Conservation (phyloP, 2,329 filamentous ascomycete genomes). For the Lojkania enalia region DNA sequence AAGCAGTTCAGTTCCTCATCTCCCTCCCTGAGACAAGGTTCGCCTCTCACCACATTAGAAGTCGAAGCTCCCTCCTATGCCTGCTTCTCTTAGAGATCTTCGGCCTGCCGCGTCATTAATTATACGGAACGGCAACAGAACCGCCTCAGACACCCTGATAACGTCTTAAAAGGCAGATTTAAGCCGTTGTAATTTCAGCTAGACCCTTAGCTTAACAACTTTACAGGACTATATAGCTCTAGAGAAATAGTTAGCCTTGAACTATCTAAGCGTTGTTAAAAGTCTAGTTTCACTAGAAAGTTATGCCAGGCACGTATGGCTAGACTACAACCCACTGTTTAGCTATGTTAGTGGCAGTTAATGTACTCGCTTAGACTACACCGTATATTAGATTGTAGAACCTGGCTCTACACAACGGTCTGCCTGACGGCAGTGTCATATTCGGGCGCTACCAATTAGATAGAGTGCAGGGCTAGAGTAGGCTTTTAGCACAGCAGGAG, state of each 20-base stretch:
- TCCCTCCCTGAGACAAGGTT: too few species aligned
- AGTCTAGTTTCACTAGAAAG: constrained; percentile 7
- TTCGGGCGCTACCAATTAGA: constrained; percentile 5
- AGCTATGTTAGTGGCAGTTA: constrained; percentile 2
- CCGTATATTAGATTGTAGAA: constrained; percentile 6
- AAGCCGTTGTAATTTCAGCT: constrained; percentile 6
- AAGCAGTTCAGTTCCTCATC: too few species aligned
- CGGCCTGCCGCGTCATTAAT: background rate
- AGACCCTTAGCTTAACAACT: background rate
- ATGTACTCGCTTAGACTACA: constrained; percentile 10
- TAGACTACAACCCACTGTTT: constrained; percentile 6
- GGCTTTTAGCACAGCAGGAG: constrained; percentile 7
- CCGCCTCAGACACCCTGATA: background rate
- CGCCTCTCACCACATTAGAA: too few species aligned
- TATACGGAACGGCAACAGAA: background rate
- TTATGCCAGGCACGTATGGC: constrained; percentile 3
- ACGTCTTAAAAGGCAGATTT: too few species aligned
- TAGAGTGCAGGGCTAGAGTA: constrained; percentile 7
- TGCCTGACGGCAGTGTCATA: constrained; percentile 8
- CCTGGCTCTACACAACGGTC: constrained; percentile 13
- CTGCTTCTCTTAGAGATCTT: background rate
- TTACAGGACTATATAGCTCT: background rate
- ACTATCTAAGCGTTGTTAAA: constrained; percentile 4
- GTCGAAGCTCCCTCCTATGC: background rate
- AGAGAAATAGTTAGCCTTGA: background rate